Evolutionary conservation across 2,329 filamentous ascomycete species (phyloP).

Genomic region (Coniochaeta sp.): DNA sequence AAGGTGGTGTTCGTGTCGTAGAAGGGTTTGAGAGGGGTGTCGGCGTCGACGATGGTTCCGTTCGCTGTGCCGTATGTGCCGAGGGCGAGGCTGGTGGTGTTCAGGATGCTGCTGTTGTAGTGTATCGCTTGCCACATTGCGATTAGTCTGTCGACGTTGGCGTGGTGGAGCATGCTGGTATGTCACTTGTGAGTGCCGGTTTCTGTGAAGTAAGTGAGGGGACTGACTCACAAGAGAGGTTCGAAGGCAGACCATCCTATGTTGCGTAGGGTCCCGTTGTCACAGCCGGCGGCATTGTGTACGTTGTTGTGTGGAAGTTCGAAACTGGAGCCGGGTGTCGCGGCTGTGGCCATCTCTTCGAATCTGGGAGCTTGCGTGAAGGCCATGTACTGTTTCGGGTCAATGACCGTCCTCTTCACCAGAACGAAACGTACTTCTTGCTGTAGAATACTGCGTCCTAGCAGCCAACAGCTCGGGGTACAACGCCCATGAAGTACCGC

Average conservation of each 20-base stretch:
- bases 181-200: background rate
- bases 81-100: slow-evolving; percentile 14
- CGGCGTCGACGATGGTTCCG: slow-evolving; percentile 29
- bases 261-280: slow-evolving; percentile 22
- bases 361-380: slow-evolving; percentile 30
- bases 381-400: slow-evolving; percentile 29
- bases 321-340: slow-evolving; percentile 29
- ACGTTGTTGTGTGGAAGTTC: slow-evolving; percentile 37
- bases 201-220: background rate
- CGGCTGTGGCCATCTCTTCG: slow-evolving; percentile 31
- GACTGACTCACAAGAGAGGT: slow-evolving; percentile 33
- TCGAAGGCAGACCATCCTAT: slow-evolving; percentile 37
- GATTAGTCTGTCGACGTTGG: slow-evolving; percentile 55
- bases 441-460: no score
- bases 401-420: background rate
- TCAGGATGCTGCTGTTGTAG: slow-evolving; percentile 24
- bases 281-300: slow-evolving; percentile 30
- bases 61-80: slow-evolving; percentile 32
- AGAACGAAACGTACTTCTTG: no score
- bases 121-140: slow-evolving; percentile 39
- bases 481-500: no score
- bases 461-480: no score
- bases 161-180: slow-evolving; percentile 40
- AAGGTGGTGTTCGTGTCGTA: slow-evolving; percentile 27
- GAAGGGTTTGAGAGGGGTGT: slow-evolving; percentile 44